Evolutionary conservation across 2,329 filamentous ascomycete genomes (phyloP), one percentile per base, ranked within the genome.

Genomic region (Penicillium hesseltinei): DNA sequence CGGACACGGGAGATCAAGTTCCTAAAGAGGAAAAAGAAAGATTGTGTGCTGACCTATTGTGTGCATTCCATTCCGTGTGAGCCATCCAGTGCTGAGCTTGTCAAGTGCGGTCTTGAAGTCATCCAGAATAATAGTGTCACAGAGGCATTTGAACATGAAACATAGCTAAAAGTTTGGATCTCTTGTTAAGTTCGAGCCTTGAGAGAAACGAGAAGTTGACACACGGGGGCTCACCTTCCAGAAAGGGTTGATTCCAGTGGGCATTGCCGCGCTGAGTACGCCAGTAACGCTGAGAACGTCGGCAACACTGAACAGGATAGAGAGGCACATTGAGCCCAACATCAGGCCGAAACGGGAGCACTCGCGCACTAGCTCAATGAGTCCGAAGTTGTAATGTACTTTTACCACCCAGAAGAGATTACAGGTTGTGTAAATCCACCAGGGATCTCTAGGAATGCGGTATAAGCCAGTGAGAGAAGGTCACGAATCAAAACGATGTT

Each of bases 131-230:
- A 88, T 83, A 0, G 82, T 84, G 66, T 88, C 86, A 21, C 85
- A 87, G 46, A 88, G 78, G 59, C 86, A 88, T 71, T 88, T 88
- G 78, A 87, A 87, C 21, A 87, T 81, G 45, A 86, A 84, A 0
- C 81, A 80, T 11, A 86, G 68, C 73, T 75, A 27, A 27, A 27
- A 27, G 8, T 27, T 27, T 8, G 25, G 25, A 33, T 13, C 31
- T 3, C 31, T 33, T 33, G 31, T 33, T 33, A 33, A 13, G 3
- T 13, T 13, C 31, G 2, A 3, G 13, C 13, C 31, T 33, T 33
- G 31, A 33, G 11, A 15, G 31, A 5, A 33, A 33, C 11, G 3
- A 33, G 33, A 17, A 3, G 33, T 5, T 15, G 33, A 35, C 13
- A 35, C 13, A 15, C 5, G 2, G 33, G 33, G 13, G 13, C 35